Percentiles rank a stretch among this genome's conserved stretches.
Conservation (phyloP, 2,329 filamentous ascomycete species). For the Cordyceps cateniannulata region DNA sequence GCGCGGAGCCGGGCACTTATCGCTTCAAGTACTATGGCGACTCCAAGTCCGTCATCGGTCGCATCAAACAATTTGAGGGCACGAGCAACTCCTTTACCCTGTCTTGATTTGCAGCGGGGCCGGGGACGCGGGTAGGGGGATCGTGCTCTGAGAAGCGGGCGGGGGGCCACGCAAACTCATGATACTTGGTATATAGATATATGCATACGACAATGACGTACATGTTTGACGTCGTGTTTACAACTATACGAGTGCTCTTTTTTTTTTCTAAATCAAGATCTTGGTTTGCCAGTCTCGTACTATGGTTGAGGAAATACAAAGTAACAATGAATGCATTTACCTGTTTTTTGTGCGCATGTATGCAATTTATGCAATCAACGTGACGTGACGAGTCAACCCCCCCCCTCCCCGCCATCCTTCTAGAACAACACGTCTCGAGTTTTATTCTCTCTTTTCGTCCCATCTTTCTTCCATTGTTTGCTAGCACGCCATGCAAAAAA, state of each 20-base stretch:
- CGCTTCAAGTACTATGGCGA: conserved; percentile 81
- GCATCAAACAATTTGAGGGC: conserved; percentile 63
- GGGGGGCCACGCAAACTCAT: background rate
- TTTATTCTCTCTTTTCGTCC: background rate
- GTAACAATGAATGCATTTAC: background rate
- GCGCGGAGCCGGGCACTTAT: conserved; percentile 61
- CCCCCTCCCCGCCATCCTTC: background rate
- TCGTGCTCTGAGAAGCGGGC: too few relatives aligned
- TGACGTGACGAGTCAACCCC: background rate
- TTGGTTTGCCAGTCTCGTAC: background rate
- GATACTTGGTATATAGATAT: background rate
- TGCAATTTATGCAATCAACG: background rate
- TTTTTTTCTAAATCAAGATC: too few relatives aligned
- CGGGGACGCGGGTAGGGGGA: too few relatives aligned
- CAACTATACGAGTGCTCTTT: background rate
- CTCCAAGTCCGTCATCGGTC: conserved; percentile 57
- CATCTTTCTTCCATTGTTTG: background rate
- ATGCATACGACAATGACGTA: background rate
- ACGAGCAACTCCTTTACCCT: conserved; percentile 47
- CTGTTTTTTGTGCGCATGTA: background rate
- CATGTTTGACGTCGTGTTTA: background rate
- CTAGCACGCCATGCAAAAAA: background rate
- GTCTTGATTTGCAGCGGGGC: background rate
- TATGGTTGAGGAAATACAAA: background rate
- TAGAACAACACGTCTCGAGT: background rate